These are phyloP conservation scores for Nannizziopsis barbatae DNA, from an alignment of 2,329 filamentous ascomycete genomes.

Conservation along the genomic window DNA sequence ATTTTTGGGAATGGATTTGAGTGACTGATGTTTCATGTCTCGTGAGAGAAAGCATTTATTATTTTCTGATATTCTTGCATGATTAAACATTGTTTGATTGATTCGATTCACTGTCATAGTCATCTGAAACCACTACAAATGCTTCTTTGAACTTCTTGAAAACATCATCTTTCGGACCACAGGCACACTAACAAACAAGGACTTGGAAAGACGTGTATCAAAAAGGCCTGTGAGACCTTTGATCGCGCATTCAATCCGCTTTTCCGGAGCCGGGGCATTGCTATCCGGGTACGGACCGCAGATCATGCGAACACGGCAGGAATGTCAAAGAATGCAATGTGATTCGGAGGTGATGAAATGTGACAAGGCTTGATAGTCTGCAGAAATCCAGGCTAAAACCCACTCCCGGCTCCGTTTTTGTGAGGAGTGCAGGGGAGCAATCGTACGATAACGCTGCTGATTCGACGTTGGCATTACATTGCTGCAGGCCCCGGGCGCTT, in stretches of 20 bases:
- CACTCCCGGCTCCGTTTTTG: not conserved
- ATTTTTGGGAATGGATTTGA: too few species aligned
- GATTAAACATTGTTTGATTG: too few species aligned
- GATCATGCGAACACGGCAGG: not conserved
- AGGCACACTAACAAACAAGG: too few species aligned
- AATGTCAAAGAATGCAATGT: not conserved
- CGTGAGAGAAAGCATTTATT: too few species aligned
- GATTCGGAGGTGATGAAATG: slow-evolving; percentile 1
- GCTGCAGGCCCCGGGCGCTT: slow-evolving; percentile 11
- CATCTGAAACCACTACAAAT: too few species aligned
- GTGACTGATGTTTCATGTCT: too few species aligned
- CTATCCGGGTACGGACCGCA: not conserved
- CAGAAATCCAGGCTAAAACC: not conserved
- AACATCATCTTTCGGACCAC: too few species aligned
- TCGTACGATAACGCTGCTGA: slow-evolving; percentile 1
- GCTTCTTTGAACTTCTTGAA: too few species aligned
- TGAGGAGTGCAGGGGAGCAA: not conserved
- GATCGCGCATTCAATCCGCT: not conserved
- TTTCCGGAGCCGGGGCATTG: not conserved
- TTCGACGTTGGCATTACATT: slow-evolving; percentile 3
- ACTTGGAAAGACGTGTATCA: too few species aligned
- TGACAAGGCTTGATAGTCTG: slow-evolving; percentile 3
- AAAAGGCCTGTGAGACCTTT: too few species aligned
- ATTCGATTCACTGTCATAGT: too few species aligned
- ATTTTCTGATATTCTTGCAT: too few species aligned